Conservation (phyloP, 805 yeast species). For the Lachancea lanzarotensis region DNA sequence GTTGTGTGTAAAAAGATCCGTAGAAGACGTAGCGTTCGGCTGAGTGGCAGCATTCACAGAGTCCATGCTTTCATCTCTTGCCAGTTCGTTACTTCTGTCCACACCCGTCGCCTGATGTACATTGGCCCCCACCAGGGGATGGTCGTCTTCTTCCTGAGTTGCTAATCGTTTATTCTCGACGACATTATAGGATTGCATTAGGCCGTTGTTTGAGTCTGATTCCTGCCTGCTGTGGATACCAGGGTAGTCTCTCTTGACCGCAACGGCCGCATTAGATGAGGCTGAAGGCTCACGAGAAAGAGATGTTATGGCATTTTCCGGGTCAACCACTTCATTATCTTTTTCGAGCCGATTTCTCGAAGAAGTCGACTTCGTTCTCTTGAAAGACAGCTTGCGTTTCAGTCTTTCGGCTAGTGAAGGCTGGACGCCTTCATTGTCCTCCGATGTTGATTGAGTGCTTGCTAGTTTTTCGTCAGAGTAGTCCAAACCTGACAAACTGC, state of each 20-base stretch:
- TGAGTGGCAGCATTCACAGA: constrained; percentile 5
- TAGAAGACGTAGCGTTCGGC: constrained; percentile 10
- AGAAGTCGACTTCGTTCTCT: constrained; percentile 10
- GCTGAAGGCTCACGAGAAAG: constrained; percentile 6
- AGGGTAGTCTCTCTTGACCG: constrained; percentile 19
- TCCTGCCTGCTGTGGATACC: constrained; percentile 23
- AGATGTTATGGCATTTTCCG: constrained; percentile 4
- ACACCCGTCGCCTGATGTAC: neutral
- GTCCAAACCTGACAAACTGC: constrained; percentile 7
- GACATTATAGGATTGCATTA: constrained; percentile 15
- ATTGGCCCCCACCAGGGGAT: neutral
- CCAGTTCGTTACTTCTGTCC: neutral
- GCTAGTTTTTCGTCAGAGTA: constrained; percentile 8
- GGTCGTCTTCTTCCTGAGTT: constrained; percentile 1
- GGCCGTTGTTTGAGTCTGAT: constrained; percentile 27
- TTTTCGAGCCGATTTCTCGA: neutral
- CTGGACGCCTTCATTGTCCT: constrained; percentile 12
- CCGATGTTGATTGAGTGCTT: constrained; percentile 9
- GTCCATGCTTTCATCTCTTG: constrained; percentile 10
- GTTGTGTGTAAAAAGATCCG: constrained; percentile 11
- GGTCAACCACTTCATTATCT: neutral
- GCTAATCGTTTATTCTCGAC: constrained; percentile 1
- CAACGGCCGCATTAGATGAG: constrained; percentile 4
- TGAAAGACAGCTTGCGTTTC: constrained; percentile 20
- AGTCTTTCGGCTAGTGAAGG: constrained; percentile 22